Evolutionary conservation across 2,329 filamentous ascomycete genomes (phyloP).

Genomic region (Didymella segeticola): DNA sequence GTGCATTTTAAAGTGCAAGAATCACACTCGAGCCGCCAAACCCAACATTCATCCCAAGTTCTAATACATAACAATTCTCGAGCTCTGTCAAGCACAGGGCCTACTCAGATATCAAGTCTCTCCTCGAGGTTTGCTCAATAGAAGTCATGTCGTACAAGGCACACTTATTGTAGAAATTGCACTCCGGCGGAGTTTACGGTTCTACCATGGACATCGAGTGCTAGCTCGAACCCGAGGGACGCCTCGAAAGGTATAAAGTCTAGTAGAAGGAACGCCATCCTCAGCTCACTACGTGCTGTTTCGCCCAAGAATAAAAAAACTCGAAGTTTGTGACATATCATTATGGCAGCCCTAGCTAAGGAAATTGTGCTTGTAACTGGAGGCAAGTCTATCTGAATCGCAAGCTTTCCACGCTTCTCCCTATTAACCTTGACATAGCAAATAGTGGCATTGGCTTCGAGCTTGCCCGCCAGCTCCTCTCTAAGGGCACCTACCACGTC

Average conservation of each 20-base stretch:
- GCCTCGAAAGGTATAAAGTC: not conserved
- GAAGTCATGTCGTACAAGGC: too few species aligned
- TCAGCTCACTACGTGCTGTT: too few species aligned
- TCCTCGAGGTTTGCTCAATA: too few species aligned
- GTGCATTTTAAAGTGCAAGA: not conserved
- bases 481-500: constrained; percentile 46
- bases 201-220: not conserved
- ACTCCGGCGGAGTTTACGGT: not conserved
- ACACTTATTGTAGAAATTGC: not conserved
- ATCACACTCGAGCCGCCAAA: not conserved
- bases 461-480: constrained; percentile 50
- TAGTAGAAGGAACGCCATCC: not conserved
- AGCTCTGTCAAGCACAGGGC: not conserved
- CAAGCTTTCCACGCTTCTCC: too few species aligned
- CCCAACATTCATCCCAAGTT: not conserved
- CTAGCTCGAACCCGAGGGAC: not conserved
- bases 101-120: not conserved
- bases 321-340: not conserved
- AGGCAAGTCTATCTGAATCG: not conserved
- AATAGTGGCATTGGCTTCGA: constrained; percentile 60
- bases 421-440: not conserved
- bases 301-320: not conserved
- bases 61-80: too few species aligned
- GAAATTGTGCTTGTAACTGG: constrained; percentile 12
- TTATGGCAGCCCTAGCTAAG: constrained; percentile 5